phyloP scores from a whole-genome alignment of 495 filamentous ascomycete genomes.

The Penicillium odoratum region DNA sequence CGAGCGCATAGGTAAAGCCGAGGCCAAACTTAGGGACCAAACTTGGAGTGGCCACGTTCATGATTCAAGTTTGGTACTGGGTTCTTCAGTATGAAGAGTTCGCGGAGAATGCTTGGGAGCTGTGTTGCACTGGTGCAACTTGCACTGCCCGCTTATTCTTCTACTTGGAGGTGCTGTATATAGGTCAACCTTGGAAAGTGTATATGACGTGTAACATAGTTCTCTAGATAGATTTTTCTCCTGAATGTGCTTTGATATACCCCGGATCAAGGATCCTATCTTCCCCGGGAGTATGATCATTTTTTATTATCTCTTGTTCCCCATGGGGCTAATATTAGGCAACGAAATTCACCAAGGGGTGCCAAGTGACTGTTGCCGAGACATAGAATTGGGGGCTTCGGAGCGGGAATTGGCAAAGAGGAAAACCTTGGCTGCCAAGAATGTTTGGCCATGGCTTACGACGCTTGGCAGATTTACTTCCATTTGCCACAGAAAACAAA shows the following conservation, averaged over 20 bases:
- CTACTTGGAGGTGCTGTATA: not conserved
- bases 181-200: not conserved
- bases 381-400: constrained; percentile 21
- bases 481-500: not conserved
- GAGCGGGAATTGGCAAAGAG: constrained; percentile 36
- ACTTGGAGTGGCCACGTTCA: not conserved
- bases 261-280: not conserved
- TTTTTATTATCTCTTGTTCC: not conserved
- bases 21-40: too few species aligned
- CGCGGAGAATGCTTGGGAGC: constrained; percentile 4
- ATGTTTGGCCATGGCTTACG: constrained; percentile 18
- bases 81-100: not conserved
- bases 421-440: constrained; percentile 37
- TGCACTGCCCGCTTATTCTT: not conserved
- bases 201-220: constrained; percentile 2
- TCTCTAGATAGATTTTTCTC: not conserved
- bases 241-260: not conserved
- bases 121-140: not conserved
- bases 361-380: constrained; percentile 19
- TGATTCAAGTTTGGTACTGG: not conserved
- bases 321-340: not conserved
- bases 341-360: constrained; percentile 1
- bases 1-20: constrained; percentile 11
- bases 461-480: constrained; percentile 20
- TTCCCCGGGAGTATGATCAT: not conserved